These are phyloP conservation scores for Euphrasia arctica DNA, from an alignment of 305 asterid genomes.

Conservation along the genomic window DNA sequence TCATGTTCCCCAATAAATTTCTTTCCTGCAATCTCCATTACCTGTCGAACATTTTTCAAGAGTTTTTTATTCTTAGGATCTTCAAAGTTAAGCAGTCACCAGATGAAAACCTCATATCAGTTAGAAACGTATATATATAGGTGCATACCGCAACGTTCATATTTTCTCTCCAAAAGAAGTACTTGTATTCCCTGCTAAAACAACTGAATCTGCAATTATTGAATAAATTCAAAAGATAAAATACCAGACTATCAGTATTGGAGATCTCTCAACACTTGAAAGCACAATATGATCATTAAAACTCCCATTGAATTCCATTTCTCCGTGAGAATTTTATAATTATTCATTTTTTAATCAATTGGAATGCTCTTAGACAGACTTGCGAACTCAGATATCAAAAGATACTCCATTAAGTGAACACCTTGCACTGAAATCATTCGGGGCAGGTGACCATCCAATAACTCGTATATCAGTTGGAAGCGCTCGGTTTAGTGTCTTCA, in stretches of 20 bases:
- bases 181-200: constrained; percentile 83
- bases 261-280: constrained; percentile 15
- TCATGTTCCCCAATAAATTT: constrained; percentile 92
- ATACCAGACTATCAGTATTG: constrained; percentile 18
- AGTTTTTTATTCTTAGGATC: constrained; percentile 22
- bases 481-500: constrained; percentile 64
- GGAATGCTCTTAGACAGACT: no score
- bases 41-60: constrained; percentile 42
- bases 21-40: constrained; percentile 77
- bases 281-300: constrained; percentile 15
- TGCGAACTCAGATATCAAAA: no score
- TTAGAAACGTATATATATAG: constrained; percentile 24
- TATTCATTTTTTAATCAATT: no score
- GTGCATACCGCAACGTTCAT: constrained; percentile 57
- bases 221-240: constrained; percentile 19
- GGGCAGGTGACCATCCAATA: constrained; percentile 95
- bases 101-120: constrained; percentile 14
- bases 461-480: constrained; percentile 89
- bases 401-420: constrained; percentile 18
- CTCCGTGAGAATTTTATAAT: no score
- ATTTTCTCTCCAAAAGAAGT: constrained; percentile 86
- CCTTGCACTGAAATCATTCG: constrained; percentile 87
- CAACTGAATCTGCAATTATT: constrained; percentile 81
- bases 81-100: constrained; percentile 17
- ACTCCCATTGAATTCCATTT: constrained; percentile 10